Evolutionary conservation across 2,329 filamentous ascomycete species (phyloP).

Genomic region (Diplodia mutila): DNA sequence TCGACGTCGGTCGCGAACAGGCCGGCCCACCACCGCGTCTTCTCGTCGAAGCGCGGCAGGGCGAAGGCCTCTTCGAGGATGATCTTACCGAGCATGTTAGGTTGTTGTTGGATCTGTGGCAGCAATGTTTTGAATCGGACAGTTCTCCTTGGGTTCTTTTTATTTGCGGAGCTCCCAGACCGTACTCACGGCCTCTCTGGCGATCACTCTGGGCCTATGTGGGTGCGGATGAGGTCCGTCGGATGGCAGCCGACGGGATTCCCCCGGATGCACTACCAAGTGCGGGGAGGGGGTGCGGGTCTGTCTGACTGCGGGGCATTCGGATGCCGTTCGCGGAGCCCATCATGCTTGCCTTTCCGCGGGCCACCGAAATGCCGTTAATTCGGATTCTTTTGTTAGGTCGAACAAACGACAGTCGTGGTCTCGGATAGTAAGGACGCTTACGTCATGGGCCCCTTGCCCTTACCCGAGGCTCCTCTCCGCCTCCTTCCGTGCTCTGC

Average conservation of each 20-base stretch:
- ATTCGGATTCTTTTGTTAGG: too few relatives aligned
- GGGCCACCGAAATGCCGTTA: too few relatives aligned
- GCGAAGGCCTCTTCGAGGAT: constrained; percentile 66
- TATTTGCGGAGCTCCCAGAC: background rate
- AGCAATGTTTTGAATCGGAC: background rate
- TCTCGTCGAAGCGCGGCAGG: constrained; percentile 61
- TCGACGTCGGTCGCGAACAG: constrained; percentile 64
- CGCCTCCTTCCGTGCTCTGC: background rate
- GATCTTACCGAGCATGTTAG: constrained; percentile 63
- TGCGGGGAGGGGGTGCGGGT: constrained; percentile 13
- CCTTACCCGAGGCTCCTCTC: background rate
- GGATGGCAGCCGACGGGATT: constrained; percentile 9
- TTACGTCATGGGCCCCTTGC: constrained; percentile 1
- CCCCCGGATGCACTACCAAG: background rate
- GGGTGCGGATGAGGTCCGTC: constrained; percentile 14
- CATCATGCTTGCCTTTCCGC: background rate
- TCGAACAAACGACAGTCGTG: too few relatives aligned
- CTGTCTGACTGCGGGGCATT: background rate
- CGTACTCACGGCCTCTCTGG: background rate
- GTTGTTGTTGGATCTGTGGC: background rate
- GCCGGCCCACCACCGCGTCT: constrained; percentile 64
- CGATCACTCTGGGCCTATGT: background rate
- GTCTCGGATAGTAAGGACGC: background rate
- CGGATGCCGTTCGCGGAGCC: constrained; percentile 2
- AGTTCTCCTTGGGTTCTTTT: background rate